Evolutionary conservation across 768 basidiomycete species (phyloP), one percentile per base, ranked within the genome.

Genomic region (Filobasidium floriforme): DNA sequence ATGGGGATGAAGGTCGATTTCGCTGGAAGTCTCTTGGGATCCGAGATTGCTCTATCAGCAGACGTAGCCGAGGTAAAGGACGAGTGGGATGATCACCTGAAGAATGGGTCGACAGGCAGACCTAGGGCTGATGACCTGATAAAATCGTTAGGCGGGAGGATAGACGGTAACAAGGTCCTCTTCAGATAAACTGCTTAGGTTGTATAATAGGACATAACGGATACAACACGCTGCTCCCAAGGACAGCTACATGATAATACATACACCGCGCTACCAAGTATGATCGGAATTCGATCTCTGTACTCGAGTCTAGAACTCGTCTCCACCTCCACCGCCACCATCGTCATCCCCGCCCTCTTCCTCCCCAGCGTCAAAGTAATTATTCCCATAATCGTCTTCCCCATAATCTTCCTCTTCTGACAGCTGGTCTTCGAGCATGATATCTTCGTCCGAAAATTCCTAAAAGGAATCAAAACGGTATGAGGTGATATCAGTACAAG

Each of bases 351-450:
- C 64, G 4, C 54, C 64, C 7, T 60, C 64, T 41, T 32, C 64
- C 52, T 65, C 64, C 5, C 64, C 64, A 22, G 59, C 59, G 32
- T 65, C 64, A 52, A 65, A 65, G 59, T 65, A 65, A 26, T 65
- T 65, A 28, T 65, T 65, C 19, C 64, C 64, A 22, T 65, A 65
- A 52, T 65, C 64, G 54, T 65, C 64, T 49, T 65, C 64, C 46
- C 59, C 64, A 3, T 59, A 57, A 37, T 65, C 64, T n/a, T 65
- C 64, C 44, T 65, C 64, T n/a, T 65, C 64, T 12, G 59, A 65
- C 18, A 59, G 57, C 22, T 65, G 57, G 41, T 65, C 41, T 40
- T 60, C 64, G 2, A 65, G 41, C 44, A 59, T 59, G n/a, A 59
- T 37, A 22, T 59, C 64, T 32, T 43, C 64, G 44, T 65, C 57